A percentile compares a stretch with the other conserved stretches of the same genome.
Conservation (phyloP, 345 rosid species). For the Syzygium jambos region DNA sequence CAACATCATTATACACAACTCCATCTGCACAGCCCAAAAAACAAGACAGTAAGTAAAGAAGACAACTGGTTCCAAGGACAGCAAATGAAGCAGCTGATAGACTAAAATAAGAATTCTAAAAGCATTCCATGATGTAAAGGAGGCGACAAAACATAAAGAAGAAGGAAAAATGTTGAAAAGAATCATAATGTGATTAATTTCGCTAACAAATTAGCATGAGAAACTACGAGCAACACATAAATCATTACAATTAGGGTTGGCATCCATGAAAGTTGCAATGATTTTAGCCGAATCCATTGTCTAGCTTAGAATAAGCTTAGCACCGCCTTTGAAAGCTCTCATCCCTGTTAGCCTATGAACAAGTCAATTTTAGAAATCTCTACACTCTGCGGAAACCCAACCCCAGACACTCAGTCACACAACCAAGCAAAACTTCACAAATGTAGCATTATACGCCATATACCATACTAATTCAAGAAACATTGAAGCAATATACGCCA, state of each 20-base stretch:
- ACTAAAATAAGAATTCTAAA: neutral
- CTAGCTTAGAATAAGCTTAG: neutral
- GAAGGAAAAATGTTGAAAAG: neutral
- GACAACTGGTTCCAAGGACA: neutral
- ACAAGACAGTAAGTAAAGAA: neutral
- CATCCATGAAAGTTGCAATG: neutral
- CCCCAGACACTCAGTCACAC: neutral
- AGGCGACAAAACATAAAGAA: neutral
- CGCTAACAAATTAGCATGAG: neutral
- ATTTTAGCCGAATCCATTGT: neutral
- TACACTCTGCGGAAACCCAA: neutral
- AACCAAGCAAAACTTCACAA: neutral
- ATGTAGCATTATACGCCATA: neutral
- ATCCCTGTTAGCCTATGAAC: neutral
- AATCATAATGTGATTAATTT: neutral
- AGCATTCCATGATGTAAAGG: neutral
- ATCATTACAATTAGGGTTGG: neutral
- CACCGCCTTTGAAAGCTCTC: neutral
- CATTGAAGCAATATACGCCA: no score
- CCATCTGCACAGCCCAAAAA: constrained; percentile 53
- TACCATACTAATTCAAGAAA: no score
- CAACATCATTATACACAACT: constrained; percentile 70
- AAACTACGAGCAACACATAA: neutral
- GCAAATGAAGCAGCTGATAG: neutral
- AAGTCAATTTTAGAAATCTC: neutral